Evolutionary conservation across 2,329 filamentous ascomycete species (phyloP), one percentile per base, ranked within the genome.

Genomic region (Triangularia setosa): DNA sequence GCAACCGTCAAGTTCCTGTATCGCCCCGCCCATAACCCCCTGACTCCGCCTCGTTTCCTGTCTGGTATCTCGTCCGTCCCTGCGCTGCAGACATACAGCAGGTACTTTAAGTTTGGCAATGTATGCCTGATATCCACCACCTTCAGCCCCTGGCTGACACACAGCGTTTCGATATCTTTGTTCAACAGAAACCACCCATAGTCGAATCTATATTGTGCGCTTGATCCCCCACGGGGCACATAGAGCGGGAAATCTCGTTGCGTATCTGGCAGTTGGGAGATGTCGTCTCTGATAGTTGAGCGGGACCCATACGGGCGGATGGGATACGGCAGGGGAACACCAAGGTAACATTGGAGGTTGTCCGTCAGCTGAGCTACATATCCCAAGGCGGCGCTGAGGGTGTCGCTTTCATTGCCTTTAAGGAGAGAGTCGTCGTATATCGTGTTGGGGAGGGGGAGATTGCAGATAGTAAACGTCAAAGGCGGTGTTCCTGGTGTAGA

Each of bases 111-210:
- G 73, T 99, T 99, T 1, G 94, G 93, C 6, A 98, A 79, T 0
- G 94, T 96, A 70, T 98, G 92, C 4, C 95, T 86, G 18, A 97
- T 92, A 72, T 99, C 95, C 67, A 97, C 84, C 1, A 96, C 88
- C 56, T 89, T 88, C 12, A 97, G 80, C 0, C 90, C 90, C 69
- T 93, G 88, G 1, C 83, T 81, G 3, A 80, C 78, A 65, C 86
- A 88, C 3, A 89, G 79, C 0, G 82, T 78, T 71, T 98, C 93
- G 63, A 99, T 93, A 73, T 98, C 82, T 77, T 98, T 97, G 79
- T 98, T 98, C 14, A 99, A 83, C n/a, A 98, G 80, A 72, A 98
- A 99, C 74, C 97, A 95, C 11, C 84, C 95, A 75, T 98, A 99
- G 72, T 98, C 94, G 76, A 98, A 98, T 2, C 94, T 88, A 79